These are phyloP conservation scores for Pestalotiopsis fici DNA, from an alignment of 2,329 filamentous ascomycete species.

Conservation along the genomic window DNA sequence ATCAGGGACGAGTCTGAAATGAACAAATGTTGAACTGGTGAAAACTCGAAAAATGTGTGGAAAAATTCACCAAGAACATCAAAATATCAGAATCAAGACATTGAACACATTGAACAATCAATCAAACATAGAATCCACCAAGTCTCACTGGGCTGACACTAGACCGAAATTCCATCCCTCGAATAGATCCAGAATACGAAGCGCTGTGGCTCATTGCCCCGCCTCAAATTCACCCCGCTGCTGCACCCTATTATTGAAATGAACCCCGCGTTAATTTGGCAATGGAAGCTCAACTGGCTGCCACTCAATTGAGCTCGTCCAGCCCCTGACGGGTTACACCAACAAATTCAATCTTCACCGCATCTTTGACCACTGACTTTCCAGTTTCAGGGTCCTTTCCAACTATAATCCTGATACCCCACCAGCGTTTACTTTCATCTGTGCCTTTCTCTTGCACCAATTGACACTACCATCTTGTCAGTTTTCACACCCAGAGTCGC, in stretches of 20 bases:
- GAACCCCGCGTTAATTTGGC: background rate
- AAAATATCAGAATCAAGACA: no score
- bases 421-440: background rate
- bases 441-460: background rate
- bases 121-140: no score
- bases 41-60: no score
- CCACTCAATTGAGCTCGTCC: background rate
- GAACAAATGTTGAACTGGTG: no score
- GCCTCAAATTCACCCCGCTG: slow-evolving; percentile 1
- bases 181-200: background rate
- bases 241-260: background rate
- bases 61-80: no score
- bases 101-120: no score
- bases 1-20: no score
- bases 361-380: background rate
- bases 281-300: background rate
- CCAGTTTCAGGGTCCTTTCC: background rate
- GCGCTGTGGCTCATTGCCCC: background rate
- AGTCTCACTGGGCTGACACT: no score
- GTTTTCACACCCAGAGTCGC: background rate
- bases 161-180: no score
- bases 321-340: background rate
- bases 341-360: slow-evolving; percentile 5
- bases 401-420: background rate
- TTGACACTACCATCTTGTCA: background rate